Evolutionary conservation across 176 grass and related monocot genomes (phyloP), one percentile per base, ranked within the genome.

Genomic region (Eleusine indica): DNA sequence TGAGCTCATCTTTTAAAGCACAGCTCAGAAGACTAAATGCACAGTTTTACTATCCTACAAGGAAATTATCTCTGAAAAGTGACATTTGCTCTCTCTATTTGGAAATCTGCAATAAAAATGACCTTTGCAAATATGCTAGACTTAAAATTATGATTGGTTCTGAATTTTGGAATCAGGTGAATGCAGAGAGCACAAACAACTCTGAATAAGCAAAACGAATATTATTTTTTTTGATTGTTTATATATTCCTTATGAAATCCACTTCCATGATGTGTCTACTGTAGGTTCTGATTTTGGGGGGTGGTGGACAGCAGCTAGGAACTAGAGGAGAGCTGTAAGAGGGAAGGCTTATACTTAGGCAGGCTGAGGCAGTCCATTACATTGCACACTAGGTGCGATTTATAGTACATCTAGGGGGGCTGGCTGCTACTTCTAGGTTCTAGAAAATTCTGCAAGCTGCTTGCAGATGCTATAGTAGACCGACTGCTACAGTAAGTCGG

Each of bases 41-140:
- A 30, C 4, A 44, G 18, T 37, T 75, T 81, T 75, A 25, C 37
- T 86, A 73, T 80, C 70, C 25, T 47, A 58, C 7, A 75, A 73
- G 8, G 13, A n/a, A 81, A 35, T 81, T 12, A 8, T 37, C 28
- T 71, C 19, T 14, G 15, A 66, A 12, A 18, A 47, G 25, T 66
- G 22, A 6, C 25, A 22, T 78, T 72, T 64, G 60, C 9, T 35
- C 32, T 66, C 30, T 37, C 30, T 66, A 1, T 66, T 66, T 7
- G 14, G 64, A 67, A 16, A 19, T 30, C 37, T 75, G 3, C 21
- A 0, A 30, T 18, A 4, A 39, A 56, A 56, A 9, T 75, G 32
- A 38, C 17, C 18, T 54, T 68, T 53, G 15, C 39, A 30, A 73
- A 72, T 72, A 61, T 17, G n/a, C 42, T 62, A 21, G 68, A 22